Percentiles rank a stretch among this genome's conserved stretches.
Conservation (phyloP, 495 filamentous ascomycete species). For the Trichoderma parareesei region DNA sequence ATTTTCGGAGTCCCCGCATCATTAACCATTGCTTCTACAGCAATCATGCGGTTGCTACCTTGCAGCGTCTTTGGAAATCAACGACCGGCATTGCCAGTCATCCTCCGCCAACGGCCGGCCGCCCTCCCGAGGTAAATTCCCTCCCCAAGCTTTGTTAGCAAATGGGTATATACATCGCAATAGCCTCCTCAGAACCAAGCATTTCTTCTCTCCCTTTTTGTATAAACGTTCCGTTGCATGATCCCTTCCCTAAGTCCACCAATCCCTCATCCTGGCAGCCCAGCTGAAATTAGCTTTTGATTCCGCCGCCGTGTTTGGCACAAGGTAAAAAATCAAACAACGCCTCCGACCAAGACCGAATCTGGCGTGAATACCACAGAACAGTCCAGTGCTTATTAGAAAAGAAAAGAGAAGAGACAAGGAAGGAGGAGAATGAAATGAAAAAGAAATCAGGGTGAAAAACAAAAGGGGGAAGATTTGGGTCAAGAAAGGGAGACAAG, state of each 20-base stretch:
- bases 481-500: background rate
- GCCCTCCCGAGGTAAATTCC: background rate
- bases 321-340: background rate
- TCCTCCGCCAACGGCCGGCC: background rate
- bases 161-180: constrained; percentile 5
- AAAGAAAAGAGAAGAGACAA: background rate
- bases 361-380: background rate
- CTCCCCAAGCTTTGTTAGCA: constrained; percentile 6
- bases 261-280: background rate
- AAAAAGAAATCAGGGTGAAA: background rate
- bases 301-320: background rate
- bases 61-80: background rate
- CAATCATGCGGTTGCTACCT: background rate
- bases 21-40: background rate
- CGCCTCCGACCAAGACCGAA: constrained; percentile 1
- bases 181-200: constrained; percentile 6
- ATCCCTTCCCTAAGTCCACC: background rate
- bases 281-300: constrained; percentile 3
- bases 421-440: background rate
- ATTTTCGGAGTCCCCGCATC: background rate
- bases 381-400: background rate
- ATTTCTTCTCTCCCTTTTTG: background rate
- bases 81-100: background rate
- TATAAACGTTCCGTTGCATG: background rate
- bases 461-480: background rate